A percentile compares a stretch with the other conserved stretches of the same genome.
Evolutionary conservation across 2,329 filamentous ascomycete genomes (phyloP).

Genomic region (Domatiomyces catenatus): DNA sequence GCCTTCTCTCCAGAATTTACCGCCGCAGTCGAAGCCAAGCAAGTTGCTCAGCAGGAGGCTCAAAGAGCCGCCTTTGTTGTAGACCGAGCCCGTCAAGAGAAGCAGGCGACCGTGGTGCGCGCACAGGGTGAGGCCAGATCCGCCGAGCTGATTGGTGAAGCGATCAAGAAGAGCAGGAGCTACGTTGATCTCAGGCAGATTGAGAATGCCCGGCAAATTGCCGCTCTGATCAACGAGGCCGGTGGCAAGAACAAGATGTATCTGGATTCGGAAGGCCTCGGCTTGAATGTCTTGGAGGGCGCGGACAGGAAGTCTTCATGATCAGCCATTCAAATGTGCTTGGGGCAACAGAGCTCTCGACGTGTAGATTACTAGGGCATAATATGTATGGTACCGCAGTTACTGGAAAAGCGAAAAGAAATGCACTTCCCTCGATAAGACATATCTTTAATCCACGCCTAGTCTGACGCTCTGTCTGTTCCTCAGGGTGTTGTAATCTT

Average conservation of each 20-base stretch:
- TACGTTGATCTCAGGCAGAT: constrained; percentile 97
- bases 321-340: neutral
- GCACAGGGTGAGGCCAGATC: constrained; percentile 98
- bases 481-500: no score
- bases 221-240: constrained; percentile 69
- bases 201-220: constrained; percentile 85
- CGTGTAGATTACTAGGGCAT: neutral
- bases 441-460: neutral
- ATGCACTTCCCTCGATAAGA: neutral
- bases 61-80: constrained; percentile 95
- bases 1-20: constrained; percentile 57
- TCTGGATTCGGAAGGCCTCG: constrained; percentile 77
- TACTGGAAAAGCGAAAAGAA: neutral
- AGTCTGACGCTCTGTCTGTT: neutral
- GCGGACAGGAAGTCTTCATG: constrained; percentile 12
- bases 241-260: constrained; percentile 87
- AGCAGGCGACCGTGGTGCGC: constrained; percentile 96
- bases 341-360: neutral
- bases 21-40: constrained; percentile 53
- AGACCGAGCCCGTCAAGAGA: constrained; percentile 97
- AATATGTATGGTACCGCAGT: neutral
- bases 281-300: constrained; percentile 57
- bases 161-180: constrained; percentile 97
- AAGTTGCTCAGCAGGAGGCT: constrained; percentile 72
- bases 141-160: constrained; percentile 92